A percentile compares a stretch with the other conserved stretches of the same genome.
Evolutionary conservation across 192 early-diverging fungal species (phyloP).

Genomic region (Backusella luteola): DNA sequence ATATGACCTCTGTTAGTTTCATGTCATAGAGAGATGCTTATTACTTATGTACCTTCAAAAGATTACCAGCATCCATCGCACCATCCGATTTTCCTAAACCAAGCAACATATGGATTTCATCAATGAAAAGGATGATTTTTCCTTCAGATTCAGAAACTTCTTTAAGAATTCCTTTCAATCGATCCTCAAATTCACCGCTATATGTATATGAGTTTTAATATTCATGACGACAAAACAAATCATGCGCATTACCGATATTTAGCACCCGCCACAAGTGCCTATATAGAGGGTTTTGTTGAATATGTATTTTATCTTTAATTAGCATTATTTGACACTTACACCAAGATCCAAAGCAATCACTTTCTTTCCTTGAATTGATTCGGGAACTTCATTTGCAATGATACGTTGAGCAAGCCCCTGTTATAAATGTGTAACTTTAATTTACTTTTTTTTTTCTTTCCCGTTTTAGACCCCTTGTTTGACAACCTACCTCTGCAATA

Average conservation of each 20-base stretch:
- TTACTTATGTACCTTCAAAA: slow-evolving; percentile 53
- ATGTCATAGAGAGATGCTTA: too few species aligned
- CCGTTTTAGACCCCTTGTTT: neutral
- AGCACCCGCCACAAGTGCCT: slow-evolving; percentile 64
- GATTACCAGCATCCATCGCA: slow-evolving; percentile 75
- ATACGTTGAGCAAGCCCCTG: slow-evolving; percentile 75
- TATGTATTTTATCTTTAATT: neutral
- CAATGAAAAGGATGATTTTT: slow-evolving; percentile 79
- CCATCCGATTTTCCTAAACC: slow-evolving; percentile 77
- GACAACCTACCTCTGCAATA: slow-evolving; percentile 57
- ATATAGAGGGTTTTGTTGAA: neutral
- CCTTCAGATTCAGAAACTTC: slow-evolving; percentile 69
- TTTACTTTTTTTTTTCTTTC: neutral
- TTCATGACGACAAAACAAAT: neutral
- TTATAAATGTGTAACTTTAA: neutral
- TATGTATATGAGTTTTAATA: neutral
- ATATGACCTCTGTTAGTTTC: neutral
- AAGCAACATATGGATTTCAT: slow-evolving; percentile 75
- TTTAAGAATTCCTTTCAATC: slow-evolving; percentile 70
- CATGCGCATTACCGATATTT: slow-evolving; percentile 58
- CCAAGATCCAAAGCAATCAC: slow-evolving; percentile 76
- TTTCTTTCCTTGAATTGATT: slow-evolving; percentile 71
- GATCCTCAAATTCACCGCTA: slow-evolving; percentile 82
- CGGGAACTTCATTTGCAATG: slow-evolving; percentile 72
- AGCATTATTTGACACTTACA: slow-evolving; percentile 13